Conservation (phyloP, 345 rosid species). For the Lepidium africanum region DNA sequence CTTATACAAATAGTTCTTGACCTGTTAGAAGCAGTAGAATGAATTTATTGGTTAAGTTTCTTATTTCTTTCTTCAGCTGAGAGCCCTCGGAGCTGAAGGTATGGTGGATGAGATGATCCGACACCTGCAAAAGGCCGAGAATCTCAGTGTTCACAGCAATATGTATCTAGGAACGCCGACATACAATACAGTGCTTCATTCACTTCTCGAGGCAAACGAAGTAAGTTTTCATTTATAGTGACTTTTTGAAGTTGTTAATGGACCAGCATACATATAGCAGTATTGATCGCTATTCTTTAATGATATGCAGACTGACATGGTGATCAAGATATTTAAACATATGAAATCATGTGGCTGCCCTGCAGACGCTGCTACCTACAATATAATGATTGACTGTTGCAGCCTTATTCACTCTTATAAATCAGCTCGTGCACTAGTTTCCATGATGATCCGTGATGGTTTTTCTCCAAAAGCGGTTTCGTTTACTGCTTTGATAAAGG, state of each 20-base stretch:
- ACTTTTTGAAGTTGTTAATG: constrained; percentile 7
- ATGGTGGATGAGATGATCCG: constrained; percentile 55
- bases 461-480: constrained; percentile 36
- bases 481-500: constrained; percentile 62
- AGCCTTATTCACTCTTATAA: constrained; percentile 36
- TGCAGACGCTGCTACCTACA: constrained; percentile 47
- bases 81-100: constrained; percentile 73
- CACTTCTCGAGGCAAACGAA: constrained; percentile 53
- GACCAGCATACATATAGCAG: neutral
- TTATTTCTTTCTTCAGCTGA: constrained; percentile 41
- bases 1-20: neutral
- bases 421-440: constrained; percentile 56
- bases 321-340: constrained; percentile 47
- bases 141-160: constrained; percentile 28
- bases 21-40: neutral
- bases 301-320: constrained; percentile 44
- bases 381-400: constrained; percentile 70
- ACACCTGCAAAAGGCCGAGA: constrained; percentile 44
- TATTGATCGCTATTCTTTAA: constrained; percentile 6
- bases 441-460: constrained; percentile 77
- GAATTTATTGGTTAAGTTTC: neutral
- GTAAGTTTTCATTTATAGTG: constrained; percentile 35
- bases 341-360: constrained; percentile 41
- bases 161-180: constrained; percentile 35
- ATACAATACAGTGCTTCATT: constrained; percentile 56